phyloP scores from a whole-genome alignment of 1,284 basidiomycete species.

The Ceratobasidium sp. region DNA sequence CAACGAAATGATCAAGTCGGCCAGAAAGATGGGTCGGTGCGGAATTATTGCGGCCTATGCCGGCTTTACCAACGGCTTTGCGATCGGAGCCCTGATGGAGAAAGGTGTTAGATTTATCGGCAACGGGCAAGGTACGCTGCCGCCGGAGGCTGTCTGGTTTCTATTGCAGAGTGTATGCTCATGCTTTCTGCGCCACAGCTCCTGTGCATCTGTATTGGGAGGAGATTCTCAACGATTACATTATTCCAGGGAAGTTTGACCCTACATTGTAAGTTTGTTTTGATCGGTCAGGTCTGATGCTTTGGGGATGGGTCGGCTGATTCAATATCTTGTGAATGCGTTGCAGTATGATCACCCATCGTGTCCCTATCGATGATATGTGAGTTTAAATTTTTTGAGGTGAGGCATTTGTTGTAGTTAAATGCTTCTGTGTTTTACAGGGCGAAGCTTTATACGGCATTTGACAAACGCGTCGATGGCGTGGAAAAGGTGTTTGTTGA shows the following conservation, averaged over 20 bases:
- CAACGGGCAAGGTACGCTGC: conserved; percentile 66
- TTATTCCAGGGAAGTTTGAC: conserved; percentile 78
- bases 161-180: background rate
- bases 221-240: conserved; percentile 74
- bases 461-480: conserved; percentile 71
- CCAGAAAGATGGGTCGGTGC: conserved; percentile 74
- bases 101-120: conserved; percentile 78
- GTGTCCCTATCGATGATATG: conserved; percentile 74
- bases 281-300: conserved; percentile 37
- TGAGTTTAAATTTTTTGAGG: conserved; percentile 57
- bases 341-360: conserved; percentile 71
- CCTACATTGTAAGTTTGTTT: conserved; percentile 68
- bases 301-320: conserved; percentile 3
- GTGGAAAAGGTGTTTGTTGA: conserved; percentile 78
- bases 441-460: conserved; percentile 69
- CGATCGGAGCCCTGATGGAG: conserved; percentile 85
- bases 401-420: background rate
- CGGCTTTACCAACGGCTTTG: conserved; percentile 77
- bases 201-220: conserved; percentile 83
- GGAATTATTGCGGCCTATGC: conserved; percentile 76
- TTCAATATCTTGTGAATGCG: conserved; percentile 32
- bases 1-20: conserved; percentile 77
- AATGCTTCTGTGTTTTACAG: conserved; percentile 53
- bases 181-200: conserved; percentile 59
- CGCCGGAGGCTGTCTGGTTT: conserved; percentile 38